Evolutionary conservation across 164 flowering plant species (phyloP).

Genomic region (Liquidambar formosana): DNA sequence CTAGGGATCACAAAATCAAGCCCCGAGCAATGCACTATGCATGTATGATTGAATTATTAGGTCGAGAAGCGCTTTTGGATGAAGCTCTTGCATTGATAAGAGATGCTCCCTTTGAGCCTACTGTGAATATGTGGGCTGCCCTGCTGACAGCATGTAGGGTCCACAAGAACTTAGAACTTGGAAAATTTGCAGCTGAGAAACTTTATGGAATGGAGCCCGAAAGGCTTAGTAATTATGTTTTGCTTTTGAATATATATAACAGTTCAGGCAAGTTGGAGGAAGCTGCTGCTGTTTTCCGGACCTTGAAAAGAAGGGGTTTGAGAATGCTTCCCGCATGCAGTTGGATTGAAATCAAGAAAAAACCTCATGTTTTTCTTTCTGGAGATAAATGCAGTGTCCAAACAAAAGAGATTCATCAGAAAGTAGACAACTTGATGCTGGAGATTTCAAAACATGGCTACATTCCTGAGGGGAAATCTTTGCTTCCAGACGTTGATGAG

Average conservation of each 20-base stretch:
- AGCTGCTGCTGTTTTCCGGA: slow-evolving; percentile 58
- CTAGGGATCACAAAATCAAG: slow-evolving; percentile 50
- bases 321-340: slow-evolving; percentile 66
- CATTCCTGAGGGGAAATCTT: slow-evolving; percentile 31
- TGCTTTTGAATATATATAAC: slow-evolving; percentile 74
- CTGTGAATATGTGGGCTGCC: slow-evolving; percentile 88
- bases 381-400: slow-evolving; percentile 61
- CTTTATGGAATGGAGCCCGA: slow-evolving; percentile 72
- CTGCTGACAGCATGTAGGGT: slow-evolving; percentile 75
- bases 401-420: slow-evolving; percentile 48
- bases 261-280: slow-evolving; percentile 55
- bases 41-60: slow-evolving; percentile 76
- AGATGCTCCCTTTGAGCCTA: slow-evolving; percentile 66
- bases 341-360: slow-evolving; percentile 76
- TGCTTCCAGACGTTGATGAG: slow-evolving; percentile 89
- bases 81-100: slow-evolving; percentile 71
- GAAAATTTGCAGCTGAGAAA: slow-evolving; percentile 81
- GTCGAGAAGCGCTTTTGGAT: slow-evolving; percentile 65
- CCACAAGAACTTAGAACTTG: slow-evolving; percentile 71
- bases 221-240: slow-evolving; percentile 68
- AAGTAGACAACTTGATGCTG: slow-evolving; percentile 49
- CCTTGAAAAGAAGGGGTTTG: slow-evolving; percentile 63
- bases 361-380: slow-evolving; percentile 46
- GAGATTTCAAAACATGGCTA: slow-evolving; percentile 64
- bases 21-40: slow-evolving; percentile 88